These are phyloP conservation scores for Naganishia friedmannii DNA, from an alignment of 768 basidiomycete species.

Conservation along the genomic window DNA sequence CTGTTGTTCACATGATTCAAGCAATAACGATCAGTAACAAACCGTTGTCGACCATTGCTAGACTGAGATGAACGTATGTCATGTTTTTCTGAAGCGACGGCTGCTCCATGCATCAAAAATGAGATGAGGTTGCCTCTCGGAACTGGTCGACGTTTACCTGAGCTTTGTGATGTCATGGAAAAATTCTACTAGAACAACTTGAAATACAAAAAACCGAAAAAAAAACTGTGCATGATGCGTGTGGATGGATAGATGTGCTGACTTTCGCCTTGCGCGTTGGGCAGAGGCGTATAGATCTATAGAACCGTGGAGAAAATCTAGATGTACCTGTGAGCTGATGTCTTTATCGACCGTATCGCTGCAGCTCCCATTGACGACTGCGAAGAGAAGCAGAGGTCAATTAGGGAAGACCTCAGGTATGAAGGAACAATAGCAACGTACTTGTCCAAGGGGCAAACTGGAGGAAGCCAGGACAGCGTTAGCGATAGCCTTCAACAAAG, in stretches of 20 bases:
- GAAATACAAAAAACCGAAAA: constrained; percentile 9
- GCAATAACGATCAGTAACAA: no score
- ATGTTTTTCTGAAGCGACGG: not conserved
- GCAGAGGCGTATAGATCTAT: not conserved
- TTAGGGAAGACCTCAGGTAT: not conserved
- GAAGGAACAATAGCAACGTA: constrained; percentile 33
- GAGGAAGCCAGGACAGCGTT: not conserved
- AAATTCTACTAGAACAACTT: constrained; percentile 21
- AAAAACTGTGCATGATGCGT: not conserved
- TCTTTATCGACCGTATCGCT: constrained; percentile 49
- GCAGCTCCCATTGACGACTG: constrained; percentile 52
- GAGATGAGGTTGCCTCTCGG: not conserved
- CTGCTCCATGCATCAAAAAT: not conserved
- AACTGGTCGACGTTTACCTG: not conserved
- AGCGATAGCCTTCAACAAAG: not conserved
- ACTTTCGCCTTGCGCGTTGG: not conserved
- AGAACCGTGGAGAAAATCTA: constrained; percentile 1
- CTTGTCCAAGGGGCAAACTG: constrained; percentile 54
- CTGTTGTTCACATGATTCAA: no score
- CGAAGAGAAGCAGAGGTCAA: not conserved
- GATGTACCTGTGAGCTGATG: not conserved
- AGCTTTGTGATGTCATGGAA: constrained; percentile 9
- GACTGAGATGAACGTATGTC: not conserved
- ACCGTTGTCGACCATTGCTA: no score
- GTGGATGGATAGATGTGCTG: not conserved